Evolutionary conservation across 2,329 filamentous ascomycete species (phyloP), one percentile per base, ranked within the genome.

Genomic region (Leptographium galeiforme): DNA sequence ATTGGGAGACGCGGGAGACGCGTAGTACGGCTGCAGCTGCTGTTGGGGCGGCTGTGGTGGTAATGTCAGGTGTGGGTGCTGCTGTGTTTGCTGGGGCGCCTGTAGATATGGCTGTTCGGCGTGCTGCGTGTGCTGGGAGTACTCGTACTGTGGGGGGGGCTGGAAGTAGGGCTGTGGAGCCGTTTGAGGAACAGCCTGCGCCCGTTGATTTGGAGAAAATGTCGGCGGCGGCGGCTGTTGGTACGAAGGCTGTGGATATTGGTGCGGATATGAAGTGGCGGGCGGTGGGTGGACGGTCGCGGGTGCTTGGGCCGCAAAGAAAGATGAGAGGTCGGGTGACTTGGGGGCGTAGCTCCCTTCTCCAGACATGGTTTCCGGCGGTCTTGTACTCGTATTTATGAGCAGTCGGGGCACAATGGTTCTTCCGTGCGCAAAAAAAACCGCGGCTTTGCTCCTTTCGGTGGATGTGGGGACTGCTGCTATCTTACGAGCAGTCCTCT

Each of bases 291-390:
- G 61, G 50, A 62, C 63, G 56, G 64, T 59, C 57, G 60, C 61
- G 41, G 59, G 57, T 50, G 60, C 62, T 52, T 61, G 56, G 47
- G 67, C 63, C 56, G 73, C 68, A 61, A 72, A 76, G 65, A 79
- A 73, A 55, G 73, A 77, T 56, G 76, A 79, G 59, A 80, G 72
- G 68, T 80, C 76, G 63, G 77, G 77, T 61, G 76, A 79, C 65
- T 73, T 77, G 59, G 77, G 77, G 59, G 73, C 76, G 68, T 79
- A 80, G 56, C 66, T 69, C 59, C 67, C 69, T 62, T 75, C 72
- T 63, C 71, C 69, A 60, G 69, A 71, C 70, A 78, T 77, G 68
- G 68, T 70, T 64, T 61, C 64, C 34, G 38, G 34, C 14, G 30
- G 16, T 25, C n/a, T 48, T 18, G 30, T 32, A n/a, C n/a, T 48